Evolutionary conservation across 164 flowering plant species (phyloP), one percentile per base, ranked within the genome.

Genomic region (Berberis thunbergii): DNA sequence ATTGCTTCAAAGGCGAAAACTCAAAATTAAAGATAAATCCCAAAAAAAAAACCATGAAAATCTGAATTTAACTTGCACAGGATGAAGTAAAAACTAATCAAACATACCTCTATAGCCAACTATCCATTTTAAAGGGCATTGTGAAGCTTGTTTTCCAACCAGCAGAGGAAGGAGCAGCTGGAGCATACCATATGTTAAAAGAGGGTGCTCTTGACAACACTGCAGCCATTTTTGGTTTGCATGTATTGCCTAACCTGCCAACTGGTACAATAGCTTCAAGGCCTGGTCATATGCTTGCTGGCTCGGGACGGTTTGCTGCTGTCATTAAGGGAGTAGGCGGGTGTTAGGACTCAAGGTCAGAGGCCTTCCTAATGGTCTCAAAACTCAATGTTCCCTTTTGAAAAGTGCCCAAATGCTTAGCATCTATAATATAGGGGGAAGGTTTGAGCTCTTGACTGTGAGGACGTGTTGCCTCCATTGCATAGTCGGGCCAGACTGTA

Each of bases 61-160:
- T 52, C 8, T 38, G 5, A 54, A 41, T 57, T 41, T 40, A 59
- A 3, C n/a, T 59, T 2, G 1, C 43, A 8, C 26, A 59, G 1
- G 42, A 41, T n/a, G 41, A 26, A 26, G 26, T 26, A 26, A 26
- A 26, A 26, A 26, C 26, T 26, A 26, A 26, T 26, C n/a, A n/a
- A 11, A n/a, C 7, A 4, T 13, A 13, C n/a, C 4, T n/a, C 4
- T 9, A 45, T 10, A 6, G 6, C 5, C n/a, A 43, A 39, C 42
- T 52, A 7, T 46, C 26, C 2, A 10, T 26, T 54, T 64, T 54
- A 6, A 69, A 92, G 93, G 98, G 95, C 41, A 87, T 89, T 2
- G 82, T 92, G 52, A 85, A 86, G 80, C 88, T 89, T 4, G 80
- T 92, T 13, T 92, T 92, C 70, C 98, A 89, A 67, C 98, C 97